A percentile compares a stretch with the other conserved stretches of the same genome.
These are phyloP conservation scores for Penicillium chermesinum DNA, from an alignment of 495 filamentous ascomycete species.

Conservation along the genomic window DNA sequence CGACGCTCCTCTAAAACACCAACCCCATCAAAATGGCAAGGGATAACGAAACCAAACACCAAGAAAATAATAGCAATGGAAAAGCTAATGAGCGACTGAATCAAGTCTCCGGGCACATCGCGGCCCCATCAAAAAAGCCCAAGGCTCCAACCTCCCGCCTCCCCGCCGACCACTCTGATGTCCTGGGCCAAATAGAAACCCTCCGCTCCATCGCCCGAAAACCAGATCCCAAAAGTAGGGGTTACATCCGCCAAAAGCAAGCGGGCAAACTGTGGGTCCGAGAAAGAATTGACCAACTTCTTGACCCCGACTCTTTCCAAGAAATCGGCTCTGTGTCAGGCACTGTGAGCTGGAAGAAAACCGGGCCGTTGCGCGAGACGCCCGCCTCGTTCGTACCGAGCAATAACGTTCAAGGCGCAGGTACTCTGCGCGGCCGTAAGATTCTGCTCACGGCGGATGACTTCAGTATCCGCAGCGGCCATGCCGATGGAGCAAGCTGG, in stretches of 20 bases:
- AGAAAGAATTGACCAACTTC: conserved; percentile 51
- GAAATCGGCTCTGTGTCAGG: conserved; percentile 57
- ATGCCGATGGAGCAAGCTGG: conserved; percentile 54
- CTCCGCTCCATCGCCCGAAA: conserved; percentile 48
- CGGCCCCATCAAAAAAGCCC: conserved; percentile 16
- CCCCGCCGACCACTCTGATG: conserved; percentile 58
- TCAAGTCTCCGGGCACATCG: conserved; percentile 33
- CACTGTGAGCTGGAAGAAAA: conserved; percentile 53
- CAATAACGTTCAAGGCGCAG: conserved; percentile 50
- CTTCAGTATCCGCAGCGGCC: conserved; percentile 58
- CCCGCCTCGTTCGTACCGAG: conserved; percentile 46
- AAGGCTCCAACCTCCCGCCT: conserved; percentile 27
- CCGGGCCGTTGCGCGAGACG: conserved; percentile 43
- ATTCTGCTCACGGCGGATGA: conserved; percentile 59
- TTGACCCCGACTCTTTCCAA: conserved; percentile 48
- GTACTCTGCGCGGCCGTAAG: conserved; percentile 46
- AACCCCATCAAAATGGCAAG: conserved; percentile 16
- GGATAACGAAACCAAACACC: conserved; percentile 9
- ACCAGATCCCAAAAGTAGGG: conserved; percentile 47
- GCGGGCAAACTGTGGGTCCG: conserved; percentile 63
- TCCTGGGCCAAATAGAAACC: conserved; percentile 46
- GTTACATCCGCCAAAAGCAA: conserved; percentile 56
- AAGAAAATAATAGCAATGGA: conserved; percentile 8
- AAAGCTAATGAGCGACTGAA: conserved; percentile 32
- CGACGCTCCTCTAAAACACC: neutral